Evolutionary conservation across 2,329 filamentous ascomycete species (phyloP), one percentile per base, ranked within the genome.

Genomic region (Mycogone perniciosa): DNA sequence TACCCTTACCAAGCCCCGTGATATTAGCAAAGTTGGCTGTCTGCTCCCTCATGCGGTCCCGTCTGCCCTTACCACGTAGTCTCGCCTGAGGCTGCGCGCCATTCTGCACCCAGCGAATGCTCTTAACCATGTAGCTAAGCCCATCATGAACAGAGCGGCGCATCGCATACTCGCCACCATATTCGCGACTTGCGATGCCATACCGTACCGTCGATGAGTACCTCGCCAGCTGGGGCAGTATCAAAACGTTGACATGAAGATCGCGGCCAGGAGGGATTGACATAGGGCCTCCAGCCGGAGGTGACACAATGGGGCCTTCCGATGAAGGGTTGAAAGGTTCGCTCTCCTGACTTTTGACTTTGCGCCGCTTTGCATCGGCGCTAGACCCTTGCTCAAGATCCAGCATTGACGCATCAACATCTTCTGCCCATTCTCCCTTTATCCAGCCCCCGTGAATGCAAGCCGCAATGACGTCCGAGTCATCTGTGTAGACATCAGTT

Each of bases 361-460:
- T 68, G 31, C 68, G 64, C 41, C 63, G 63, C 49, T 64, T 67
- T 31, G 60, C 58, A 9, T 60, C 60, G 20, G 56, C 51, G 10
- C 50, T 47, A 7, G 54, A 44, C 44, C 67, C 62, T 44, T 65
- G 60, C 27, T 78, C 74, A 3, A 84, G 67, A 13, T 80, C 79
- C 8, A 95, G 74, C 68, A 92, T 73, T 9, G 76, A 73, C 1
- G 81, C 74, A 59, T 93, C 87, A 1, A 93, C 80, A 34, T 89
- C 86, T 6, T 90, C 83, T 4, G 82, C 76, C 86, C 91, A 96
- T 60, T 91, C 89, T 33, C 92, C 92, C 39, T 85, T 84, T 58
- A 99, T 86, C 84, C 90, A 97, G 4, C 93, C 93, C 2, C 85
- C 84, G 66, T 99, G 93, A 42, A 99, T 92, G 53, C 91, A 92